Evolutionary conservation across 306 rosid genomes (phyloP), one percentile per base, ranked within the genome.

Genomic region (Lathyrus sativus): DNA sequence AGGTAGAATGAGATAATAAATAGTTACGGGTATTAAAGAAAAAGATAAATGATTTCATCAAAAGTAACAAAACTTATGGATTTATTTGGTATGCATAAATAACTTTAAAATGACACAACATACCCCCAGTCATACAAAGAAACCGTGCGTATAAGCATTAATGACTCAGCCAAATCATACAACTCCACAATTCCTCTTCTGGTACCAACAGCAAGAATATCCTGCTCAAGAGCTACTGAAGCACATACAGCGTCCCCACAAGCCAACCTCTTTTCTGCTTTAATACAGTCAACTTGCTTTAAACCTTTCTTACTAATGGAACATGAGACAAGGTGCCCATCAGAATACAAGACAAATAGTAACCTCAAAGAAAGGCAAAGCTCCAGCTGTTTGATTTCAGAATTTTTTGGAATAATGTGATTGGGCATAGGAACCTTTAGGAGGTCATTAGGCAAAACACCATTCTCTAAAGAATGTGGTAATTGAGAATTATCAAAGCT

Each of bases 51-150:
- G 9, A 35, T 35, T 35, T 35, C 39, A 35, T 35, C 9, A 35
- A 35, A 35, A 35, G 39, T 31, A 5, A 31, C 35, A 31, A 31
- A 31, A 31, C 35, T 31, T 31, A 31, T 31, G 35, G 35, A 31
- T 31, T 31, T 31, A 31, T 31, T 31, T 31, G 35, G 35, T 31
- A 31, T 31, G 35, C 7, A 5, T 35, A 35, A 35, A 35, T 35
- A 35, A 35, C 9, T 35, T 35, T 35, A 35, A 35, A 35, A 35
- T 6, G 39, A 35, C 39, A 35, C 5, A 74, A 80, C 96, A 85
- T 85, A 92, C 91, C 98, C 96, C 98, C 98, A 92, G 74, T 92
- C 98, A 83, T 80, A 80, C 78, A 92, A 83, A 75, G 96, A 90
- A 78, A 92, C 89, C 1, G 80, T 29, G 10, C 96, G 91, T 53